A percentile compares a stretch with the other conserved stretches of the same genome.
Evolutionary conservation across 805 yeast genomes (phyloP).

Genomic region (Tetrapisispora fleetii): DNA sequence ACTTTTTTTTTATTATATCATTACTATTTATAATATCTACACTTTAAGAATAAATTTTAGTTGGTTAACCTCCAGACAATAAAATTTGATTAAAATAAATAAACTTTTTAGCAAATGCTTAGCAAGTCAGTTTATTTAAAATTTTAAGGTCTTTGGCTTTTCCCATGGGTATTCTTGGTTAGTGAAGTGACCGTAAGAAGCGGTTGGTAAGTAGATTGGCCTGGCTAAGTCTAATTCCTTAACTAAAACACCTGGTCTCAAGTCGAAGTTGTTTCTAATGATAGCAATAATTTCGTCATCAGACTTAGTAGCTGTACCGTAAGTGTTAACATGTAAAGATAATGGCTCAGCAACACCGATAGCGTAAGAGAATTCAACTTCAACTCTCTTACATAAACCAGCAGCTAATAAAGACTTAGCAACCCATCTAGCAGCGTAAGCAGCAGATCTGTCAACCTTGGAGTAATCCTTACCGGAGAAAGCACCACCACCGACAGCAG

Average conservation of each 20-base stretch:
- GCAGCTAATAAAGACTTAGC: conserved; percentile 96
- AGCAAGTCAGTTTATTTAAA: conserved; percentile 30
- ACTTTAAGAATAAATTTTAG: not conserved
- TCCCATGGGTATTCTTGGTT: conserved; percentile 99
- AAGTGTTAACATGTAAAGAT: conserved; percentile 93
- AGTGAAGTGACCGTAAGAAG: conserved; percentile 99
- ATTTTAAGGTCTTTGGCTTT: conserved; percentile 74
- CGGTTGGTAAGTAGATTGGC: conserved; percentile 98
- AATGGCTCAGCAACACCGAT: conserved; percentile 99
- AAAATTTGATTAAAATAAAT: not conserved
- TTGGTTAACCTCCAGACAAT: not conserved
- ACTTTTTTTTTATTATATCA: conserved; percentile 3
- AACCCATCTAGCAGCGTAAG: conserved; percentile 99
- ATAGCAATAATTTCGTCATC: conserved; percentile 86
- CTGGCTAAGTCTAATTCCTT: conserved; percentile 94
- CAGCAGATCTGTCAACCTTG: conserved; percentile 99
- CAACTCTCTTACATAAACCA: conserved; percentile 90
- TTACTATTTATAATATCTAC: conserved; percentile 1
- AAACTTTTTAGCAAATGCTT: not conserved
- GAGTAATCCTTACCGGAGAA: conserved; percentile 99
- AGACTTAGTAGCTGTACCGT: conserved; percentile 90
- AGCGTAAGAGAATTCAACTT: conserved; percentile 98
- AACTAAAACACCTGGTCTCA: conserved; percentile 99
- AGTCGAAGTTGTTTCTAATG: conserved; percentile 89
- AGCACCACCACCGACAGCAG: conserved; percentile 99